Evolutionary conservation across 768 basidiomycete species (phyloP).

Genomic region (Amanita inopinata): DNA sequence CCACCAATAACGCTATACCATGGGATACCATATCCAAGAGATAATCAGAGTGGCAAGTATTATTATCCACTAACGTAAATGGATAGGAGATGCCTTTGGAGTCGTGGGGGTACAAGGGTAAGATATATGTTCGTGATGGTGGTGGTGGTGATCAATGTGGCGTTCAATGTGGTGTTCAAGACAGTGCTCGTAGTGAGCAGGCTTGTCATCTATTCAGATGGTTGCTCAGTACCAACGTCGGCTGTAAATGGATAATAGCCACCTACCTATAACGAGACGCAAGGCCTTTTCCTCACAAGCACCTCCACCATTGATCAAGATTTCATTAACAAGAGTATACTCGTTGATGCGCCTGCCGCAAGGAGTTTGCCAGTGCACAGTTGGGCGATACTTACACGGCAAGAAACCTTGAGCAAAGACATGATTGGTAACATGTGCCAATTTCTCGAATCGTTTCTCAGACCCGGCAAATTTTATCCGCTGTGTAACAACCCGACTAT

Average conservation of each 20-base stretch:
- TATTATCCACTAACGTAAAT: too few relatives aligned
- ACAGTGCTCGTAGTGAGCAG: not conserved
- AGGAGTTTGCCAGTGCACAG: slow-evolving; percentile 31
- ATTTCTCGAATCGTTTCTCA: slow-evolving; percentile 23
- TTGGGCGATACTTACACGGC: slow-evolving; percentile 22
- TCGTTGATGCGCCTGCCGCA: slow-evolving; percentile 27
- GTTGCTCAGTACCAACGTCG: slow-evolving; percentile 4
- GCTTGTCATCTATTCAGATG: not conserved
- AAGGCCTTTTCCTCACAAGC: slow-evolving; percentile 25
- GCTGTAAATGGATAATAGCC: slow-evolving; percentile 11
- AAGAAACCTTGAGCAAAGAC: slow-evolving; percentile 33
- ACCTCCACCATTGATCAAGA: slow-evolving; percentile 23
- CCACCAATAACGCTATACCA: too few relatives aligned
- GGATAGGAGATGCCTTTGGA: not conserved
- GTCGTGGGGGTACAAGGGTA: not conserved
- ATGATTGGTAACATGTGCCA: slow-evolving; percentile 40
- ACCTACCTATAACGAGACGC: slow-evolving; percentile 27
- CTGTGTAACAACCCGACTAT: slow-evolving; percentile 27
- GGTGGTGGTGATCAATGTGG: not conserved
- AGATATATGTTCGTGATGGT: not conserved
- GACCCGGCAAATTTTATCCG: slow-evolving; percentile 29
- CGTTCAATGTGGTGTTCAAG: not conserved
- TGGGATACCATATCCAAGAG: too few relatives aligned
- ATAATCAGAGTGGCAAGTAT: too few relatives aligned
- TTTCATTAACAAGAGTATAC: slow-evolving; percentile 15